These are phyloP conservation scores for Xylariaceae sp. DNA, from an alignment of 2,329 filamentous ascomycete genomes.

Conservation along the genomic window DNA sequence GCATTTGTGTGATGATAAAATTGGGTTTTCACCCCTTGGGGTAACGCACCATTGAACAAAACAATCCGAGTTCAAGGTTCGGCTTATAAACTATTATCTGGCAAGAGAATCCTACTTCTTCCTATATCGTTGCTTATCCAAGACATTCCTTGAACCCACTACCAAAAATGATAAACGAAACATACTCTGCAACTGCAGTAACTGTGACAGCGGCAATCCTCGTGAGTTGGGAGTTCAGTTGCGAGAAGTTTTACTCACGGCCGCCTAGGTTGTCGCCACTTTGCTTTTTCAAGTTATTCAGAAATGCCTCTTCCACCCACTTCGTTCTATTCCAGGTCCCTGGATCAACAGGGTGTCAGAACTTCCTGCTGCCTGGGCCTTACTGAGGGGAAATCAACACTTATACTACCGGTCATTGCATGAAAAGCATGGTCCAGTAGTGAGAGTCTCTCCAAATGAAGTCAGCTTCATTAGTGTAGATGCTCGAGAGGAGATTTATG, in stretches of 20 bases:
- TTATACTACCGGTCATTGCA: constrained; percentile 34
- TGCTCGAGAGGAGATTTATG: constrained; percentile 41
- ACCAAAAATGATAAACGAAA: background rate
- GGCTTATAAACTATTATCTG: too few species aligned
- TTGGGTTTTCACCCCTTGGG: too few species aligned
- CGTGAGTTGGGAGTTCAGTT: background rate
- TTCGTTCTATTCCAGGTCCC: constrained; percentile 35
- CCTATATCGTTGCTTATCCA: too few species aligned
- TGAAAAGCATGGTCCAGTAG: constrained; percentile 38
- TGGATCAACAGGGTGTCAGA: constrained; percentile 34
- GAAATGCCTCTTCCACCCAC: constrained; percentile 32
- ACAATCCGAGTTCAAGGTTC: too few species aligned
- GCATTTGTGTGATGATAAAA: too few species aligned
- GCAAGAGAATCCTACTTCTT: too few species aligned
- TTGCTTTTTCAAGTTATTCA: constrained; percentile 11
- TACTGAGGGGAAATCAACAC: constrained; percentile 36
- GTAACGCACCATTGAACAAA: too few species aligned
- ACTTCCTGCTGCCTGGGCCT: constrained; percentile 29
- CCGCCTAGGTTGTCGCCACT: background rate
- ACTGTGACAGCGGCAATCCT: background rate
- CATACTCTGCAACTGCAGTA: background rate
- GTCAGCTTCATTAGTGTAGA: constrained; percentile 36
- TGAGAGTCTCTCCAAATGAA: constrained; percentile 37
- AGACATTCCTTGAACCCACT: background rate
- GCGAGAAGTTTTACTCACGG: background rate